These are phyloP conservation scores for Suillus luteus DNA, from an alignment of 768 basidiomycete species.

Conservation along the genomic window DNA sequence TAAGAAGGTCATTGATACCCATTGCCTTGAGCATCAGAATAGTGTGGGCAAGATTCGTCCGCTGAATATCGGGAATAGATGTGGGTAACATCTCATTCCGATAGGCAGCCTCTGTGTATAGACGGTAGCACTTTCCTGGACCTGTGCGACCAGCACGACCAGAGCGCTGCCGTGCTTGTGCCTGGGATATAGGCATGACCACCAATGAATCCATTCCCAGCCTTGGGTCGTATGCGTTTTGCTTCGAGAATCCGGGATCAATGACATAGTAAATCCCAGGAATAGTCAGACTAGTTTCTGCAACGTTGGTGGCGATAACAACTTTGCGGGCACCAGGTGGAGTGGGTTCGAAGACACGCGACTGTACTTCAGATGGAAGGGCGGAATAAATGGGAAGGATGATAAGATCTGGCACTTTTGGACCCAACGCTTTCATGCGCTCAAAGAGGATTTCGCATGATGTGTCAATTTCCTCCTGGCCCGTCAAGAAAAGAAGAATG, in stretches of 20 bases:
- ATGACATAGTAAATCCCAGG: conserved; percentile 99
- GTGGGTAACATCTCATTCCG: conserved; percentile 99
- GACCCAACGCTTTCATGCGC: conserved; percentile 97
- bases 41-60: conserved; percentile 89
- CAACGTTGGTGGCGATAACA: conserved; percentile 99
- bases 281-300: conserved; percentile 97
- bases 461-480: conserved; percentile 99
- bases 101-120: conserved; percentile 98
- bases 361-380: conserved; percentile 97
- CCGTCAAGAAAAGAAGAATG: conserved; percentile 94
- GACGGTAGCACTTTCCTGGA: conserved; percentile 96
- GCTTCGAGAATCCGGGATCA: conserved; percentile 98
- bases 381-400: conserved; percentile 98
- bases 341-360: conserved; percentile 95
- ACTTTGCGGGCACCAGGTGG: conserved; percentile 99
- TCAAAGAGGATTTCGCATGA: conserved; percentile 96
- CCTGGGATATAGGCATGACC: conserved; percentile 98
- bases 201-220: conserved; percentile 99
- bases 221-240: conserved; percentile 97
- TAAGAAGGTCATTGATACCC: conserved; percentile 97
- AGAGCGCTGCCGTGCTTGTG: conserved; percentile 92
- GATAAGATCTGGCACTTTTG: conserved; percentile 97
- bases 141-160: conserved; percentile 98
- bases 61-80: conserved; percentile 96
- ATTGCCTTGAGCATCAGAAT: conserved; percentile 97